A percentile compares a stretch with the other conserved stretches of the same genome.
These are phyloP conservation scores for Primulina eburnea DNA, from an alignment of 257 asterid genomes.

Conservation along the genomic window DNA sequence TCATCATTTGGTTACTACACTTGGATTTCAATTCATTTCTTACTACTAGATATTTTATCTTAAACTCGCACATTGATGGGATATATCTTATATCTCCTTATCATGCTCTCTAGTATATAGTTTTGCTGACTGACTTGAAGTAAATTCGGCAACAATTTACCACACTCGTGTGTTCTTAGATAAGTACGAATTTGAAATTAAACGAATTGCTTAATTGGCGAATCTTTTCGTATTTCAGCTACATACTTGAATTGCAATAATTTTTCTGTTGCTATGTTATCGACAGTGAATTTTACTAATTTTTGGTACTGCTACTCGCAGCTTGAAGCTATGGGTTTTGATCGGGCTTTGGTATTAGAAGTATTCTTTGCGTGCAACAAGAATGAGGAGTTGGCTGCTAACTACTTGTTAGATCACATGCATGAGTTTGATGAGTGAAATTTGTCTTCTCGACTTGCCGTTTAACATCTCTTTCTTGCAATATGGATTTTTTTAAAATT, in stretches of 20 bases:
- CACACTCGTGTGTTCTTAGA: too few relatives aligned
- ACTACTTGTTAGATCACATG: not conserved
- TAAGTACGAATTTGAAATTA: too few relatives aligned
- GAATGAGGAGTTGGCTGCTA: not conserved
- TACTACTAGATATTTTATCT: too few relatives aligned
- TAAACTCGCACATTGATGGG: not conserved
- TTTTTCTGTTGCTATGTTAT: not conserved
- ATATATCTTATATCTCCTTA: not conserved
- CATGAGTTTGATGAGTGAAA: not conserved
- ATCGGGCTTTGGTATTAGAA: not conserved
- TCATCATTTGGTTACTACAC: not conserved
- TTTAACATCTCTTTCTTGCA: not conserved
- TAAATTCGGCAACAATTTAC: not conserved
- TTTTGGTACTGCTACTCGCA: not conserved
- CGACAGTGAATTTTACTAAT: not conserved
- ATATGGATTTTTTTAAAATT: too few relatives aligned
- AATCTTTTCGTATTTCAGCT: not conserved
- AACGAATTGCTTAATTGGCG: not conserved
- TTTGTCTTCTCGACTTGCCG: not conserved
- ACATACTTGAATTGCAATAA: not conserved
- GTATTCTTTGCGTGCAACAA: not conserved
- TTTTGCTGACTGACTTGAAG: too few relatives aligned
- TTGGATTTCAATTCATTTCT: not conserved
- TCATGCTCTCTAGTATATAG: not conserved
- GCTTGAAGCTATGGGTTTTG: not conserved